Base-by-base conservation (phyloP, 1,284 basidiomycete genomes). In the Anthracocystis panici-leucophaei region DNA sequence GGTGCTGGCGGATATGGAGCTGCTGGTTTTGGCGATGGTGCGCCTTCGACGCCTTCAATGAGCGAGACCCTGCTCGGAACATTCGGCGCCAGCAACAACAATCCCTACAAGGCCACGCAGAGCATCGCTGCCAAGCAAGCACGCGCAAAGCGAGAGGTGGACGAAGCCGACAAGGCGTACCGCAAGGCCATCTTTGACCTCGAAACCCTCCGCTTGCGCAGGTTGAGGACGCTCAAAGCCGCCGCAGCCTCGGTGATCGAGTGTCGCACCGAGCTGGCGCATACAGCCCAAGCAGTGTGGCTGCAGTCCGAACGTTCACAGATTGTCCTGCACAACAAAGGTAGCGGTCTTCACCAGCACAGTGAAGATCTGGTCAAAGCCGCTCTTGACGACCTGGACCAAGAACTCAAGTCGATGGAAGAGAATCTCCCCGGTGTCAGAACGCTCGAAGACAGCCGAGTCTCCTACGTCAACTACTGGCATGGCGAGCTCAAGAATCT, bases 181-280 rank as follows among this genome's bases (percentile, higher is more conserved):
- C 89, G 96, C 33, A 92, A 92, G 75, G 94, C 90, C 38, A 91
- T 99, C 31, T 93, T 97, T 85, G 94, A 94, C 90, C 87, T 96
- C 25, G 96, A 99, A 87, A 97, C 96, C 0, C 88, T 98, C 23
- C 78, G 81, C 10, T 87, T 97, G 33, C 89, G 92, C 44, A 88
- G 92, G 67, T 90, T 91, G 20, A 95, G 94, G 86, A 92, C 92
- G 41, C 87, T 96, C 44, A 91, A 92, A 77, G 91, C 91, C 40
- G 94, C 92, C 5, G 92, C 92, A 77, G 92, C 90, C 90, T 95
- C 92, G 79, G 85, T 95, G 58, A 90, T 93, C 82, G 88, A 89
- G 71, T 94, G 96, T 83, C 88, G 92, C 21, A 88, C 90, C 70
- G 94, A 97, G 79, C 89, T 91, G 48, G 90, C 92, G 2, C 87